Conservation (phyloP, 331 rosid species). For the Pyrus hybrid region DNA sequence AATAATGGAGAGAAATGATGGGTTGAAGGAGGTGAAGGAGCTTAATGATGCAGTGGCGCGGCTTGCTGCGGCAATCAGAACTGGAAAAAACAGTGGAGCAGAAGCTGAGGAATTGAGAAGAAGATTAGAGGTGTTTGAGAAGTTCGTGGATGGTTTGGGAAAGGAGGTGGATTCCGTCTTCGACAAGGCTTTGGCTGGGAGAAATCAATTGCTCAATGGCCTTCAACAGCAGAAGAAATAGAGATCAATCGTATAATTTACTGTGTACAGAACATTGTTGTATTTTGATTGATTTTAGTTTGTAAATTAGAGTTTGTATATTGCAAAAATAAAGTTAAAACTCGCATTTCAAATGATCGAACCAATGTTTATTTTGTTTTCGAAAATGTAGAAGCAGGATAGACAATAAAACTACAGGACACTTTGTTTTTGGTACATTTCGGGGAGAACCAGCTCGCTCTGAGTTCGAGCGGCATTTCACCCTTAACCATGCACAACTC, state of each 20-base stretch:
- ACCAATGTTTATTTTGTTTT: background rate
- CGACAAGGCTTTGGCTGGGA: conserved; percentile 37
- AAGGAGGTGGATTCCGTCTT: conserved; percentile 54
- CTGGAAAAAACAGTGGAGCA: conserved; percentile 14
- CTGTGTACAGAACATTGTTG: background rate
- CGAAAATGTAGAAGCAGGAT: background rate
- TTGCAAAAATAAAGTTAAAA: background rate
- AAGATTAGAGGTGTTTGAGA: conserved; percentile 40
- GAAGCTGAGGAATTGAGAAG: conserved; percentile 27
- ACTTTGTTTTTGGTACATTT: background rate
- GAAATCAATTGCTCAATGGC: conserved; percentile 48
- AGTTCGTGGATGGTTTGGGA: conserved; percentile 31
- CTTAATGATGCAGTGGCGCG: conserved; percentile 33
- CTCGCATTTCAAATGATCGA: background rate
- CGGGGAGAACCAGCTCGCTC: background rate
- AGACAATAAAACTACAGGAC: no score
- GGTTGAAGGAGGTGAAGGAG: conserved; percentile 45
- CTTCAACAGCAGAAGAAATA: conserved; percentile 18
- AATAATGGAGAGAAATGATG: conserved; percentile 5
- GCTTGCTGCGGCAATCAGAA: conserved; percentile 29
- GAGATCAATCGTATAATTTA: background rate
- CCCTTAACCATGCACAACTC: background rate
- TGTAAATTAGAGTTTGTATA: background rate
- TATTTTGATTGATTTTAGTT: background rate
- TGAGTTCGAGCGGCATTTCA: background rate